Conservation (phyloP, 176 grass and related monocot genomes). For the Zea mays region DNA sequence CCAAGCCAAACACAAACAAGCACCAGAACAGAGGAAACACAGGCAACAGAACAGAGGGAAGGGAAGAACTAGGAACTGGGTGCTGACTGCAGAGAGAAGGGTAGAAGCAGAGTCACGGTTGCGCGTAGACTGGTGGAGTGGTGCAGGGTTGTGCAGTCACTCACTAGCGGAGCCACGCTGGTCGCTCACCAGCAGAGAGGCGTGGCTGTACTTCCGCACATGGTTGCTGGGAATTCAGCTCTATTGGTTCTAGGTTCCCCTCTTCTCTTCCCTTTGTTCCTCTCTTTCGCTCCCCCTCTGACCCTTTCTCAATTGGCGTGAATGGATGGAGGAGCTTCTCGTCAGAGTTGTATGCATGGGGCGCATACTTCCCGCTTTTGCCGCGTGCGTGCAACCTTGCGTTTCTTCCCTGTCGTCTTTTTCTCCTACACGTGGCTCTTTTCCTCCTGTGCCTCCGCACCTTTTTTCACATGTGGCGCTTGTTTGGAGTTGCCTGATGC, state of each 20-base stretch:
- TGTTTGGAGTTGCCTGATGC: neutral
- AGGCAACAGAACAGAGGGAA: neutral
- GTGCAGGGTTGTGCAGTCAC: neutral
- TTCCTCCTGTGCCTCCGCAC: no score
- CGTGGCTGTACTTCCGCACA: neutral
- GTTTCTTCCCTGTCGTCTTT: no score
- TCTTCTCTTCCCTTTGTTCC: neutral
- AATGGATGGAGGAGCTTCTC: no score
- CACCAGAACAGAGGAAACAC: neutral
- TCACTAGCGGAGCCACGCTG: neutral
- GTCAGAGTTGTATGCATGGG: no score
- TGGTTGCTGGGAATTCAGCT: neutral
- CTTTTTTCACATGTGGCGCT: neutral
- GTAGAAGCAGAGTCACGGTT: neutral
- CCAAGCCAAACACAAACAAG: neutral
- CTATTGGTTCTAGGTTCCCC: neutral
- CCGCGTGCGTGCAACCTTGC: no score
- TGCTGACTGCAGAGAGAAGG: neutral
- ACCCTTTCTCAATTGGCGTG: neutral
- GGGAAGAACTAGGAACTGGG: neutral
- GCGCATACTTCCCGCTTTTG: no score
- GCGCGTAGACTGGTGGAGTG: neutral
- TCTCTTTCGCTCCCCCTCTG: neutral
- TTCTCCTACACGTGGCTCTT: no score
- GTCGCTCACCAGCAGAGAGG: neutral